These are phyloP conservation scores for Calonectria pteridis DNA, from an alignment of 2,329 filamentous ascomycete species.

Conservation along the genomic window DNA sequence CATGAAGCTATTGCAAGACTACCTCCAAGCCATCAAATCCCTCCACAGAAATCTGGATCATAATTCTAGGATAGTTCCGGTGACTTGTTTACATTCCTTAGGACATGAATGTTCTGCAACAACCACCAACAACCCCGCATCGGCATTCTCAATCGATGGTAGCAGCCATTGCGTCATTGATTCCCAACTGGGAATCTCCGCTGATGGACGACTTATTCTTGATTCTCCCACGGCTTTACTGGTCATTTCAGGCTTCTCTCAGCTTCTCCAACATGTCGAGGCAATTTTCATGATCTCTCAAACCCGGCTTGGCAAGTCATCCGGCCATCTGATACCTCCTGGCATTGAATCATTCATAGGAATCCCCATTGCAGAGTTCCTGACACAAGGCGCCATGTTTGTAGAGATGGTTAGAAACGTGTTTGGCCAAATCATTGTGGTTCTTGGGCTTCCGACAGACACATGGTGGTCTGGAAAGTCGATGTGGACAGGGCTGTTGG, in stretches of 20 bases:
- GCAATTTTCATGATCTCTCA: slow-evolving; percentile 27
- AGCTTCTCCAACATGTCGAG: slow-evolving; percentile 32
- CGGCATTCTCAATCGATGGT: neutral
- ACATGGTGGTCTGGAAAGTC: slow-evolving; percentile 10
- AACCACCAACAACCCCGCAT: too few species aligned
- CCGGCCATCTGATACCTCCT: neutral
- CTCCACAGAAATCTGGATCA: neutral
- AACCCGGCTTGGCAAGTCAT: slow-evolving; percentile 5
- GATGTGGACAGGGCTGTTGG: slow-evolving; percentile 25
- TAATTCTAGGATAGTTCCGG: neutral
- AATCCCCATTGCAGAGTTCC: slow-evolving; percentile 25
- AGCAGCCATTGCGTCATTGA: too few species aligned
- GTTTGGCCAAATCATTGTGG: slow-evolving; percentile 29
- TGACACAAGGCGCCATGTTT: slow-evolving; percentile 33
- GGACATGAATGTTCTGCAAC: neutral
- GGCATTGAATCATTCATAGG: slow-evolving; percentile 22
- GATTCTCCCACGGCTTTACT: slow-evolving; percentile 23
- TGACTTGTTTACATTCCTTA: neutral
- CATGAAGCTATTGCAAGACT: slow-evolving; percentile 7
- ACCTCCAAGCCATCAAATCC: slow-evolving; percentile 6
- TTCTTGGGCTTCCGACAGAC: slow-evolving; percentile 31
- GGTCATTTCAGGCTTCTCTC: slow-evolving; percentile 37
- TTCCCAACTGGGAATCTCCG: neutral
- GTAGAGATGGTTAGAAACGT: slow-evolving; percentile 29
- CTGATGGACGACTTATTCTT: neutral